Percentiles rank a stretch among this genome's conserved stretches.
Conservation (phyloP, 1,284 basidiomycete species). For the Anthracocystis walkeri region DNA sequence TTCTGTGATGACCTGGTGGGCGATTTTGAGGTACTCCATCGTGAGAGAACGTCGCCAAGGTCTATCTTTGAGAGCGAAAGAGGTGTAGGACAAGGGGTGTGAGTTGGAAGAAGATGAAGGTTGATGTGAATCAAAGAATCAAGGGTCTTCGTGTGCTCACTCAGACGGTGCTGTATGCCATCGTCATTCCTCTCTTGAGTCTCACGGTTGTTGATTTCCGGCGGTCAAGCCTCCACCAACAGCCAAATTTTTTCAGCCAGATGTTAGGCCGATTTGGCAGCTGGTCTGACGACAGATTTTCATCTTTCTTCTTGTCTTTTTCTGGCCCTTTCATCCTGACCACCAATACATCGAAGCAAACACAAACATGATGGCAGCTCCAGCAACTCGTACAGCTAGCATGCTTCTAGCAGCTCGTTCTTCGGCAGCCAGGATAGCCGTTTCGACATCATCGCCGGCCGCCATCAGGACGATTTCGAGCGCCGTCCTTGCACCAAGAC, state of each 20-base stretch:
- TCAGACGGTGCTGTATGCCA: conserved; percentile 1
- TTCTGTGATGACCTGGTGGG: conserved; percentile 61
- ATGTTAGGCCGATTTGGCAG: conserved; percentile 6
- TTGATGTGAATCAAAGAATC: neutral
- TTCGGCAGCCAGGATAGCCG: neutral
- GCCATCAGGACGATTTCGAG: conserved; percentile 12
- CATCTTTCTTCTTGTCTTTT: conserved; percentile 2
- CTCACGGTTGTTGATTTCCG: neutral
- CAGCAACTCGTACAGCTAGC: conserved; percentile 7
- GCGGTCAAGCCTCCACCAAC: conserved; percentile 1
- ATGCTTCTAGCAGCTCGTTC: conserved; percentile 17
- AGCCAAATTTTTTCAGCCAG: neutral
- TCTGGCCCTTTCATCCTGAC: neutral
- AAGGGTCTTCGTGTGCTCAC: neutral
- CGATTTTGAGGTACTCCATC: conserved; percentile 39
- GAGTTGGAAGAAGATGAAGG: neutral
- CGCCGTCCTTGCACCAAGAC: conserved; percentile 10
- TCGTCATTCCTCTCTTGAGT: neutral
- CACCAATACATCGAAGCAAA: neutral
- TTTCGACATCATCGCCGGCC: conserved; percentile 7
- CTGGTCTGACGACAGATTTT: conserved; percentile 25
- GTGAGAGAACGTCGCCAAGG: neutral
- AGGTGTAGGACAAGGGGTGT: neutral
- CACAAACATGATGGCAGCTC: conserved; percentile 1
- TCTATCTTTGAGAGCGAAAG: neutral